Evolutionary conservation across 495 filamentous ascomycete species (phyloP).

Genomic region (Cudoniella acicularis): DNA sequence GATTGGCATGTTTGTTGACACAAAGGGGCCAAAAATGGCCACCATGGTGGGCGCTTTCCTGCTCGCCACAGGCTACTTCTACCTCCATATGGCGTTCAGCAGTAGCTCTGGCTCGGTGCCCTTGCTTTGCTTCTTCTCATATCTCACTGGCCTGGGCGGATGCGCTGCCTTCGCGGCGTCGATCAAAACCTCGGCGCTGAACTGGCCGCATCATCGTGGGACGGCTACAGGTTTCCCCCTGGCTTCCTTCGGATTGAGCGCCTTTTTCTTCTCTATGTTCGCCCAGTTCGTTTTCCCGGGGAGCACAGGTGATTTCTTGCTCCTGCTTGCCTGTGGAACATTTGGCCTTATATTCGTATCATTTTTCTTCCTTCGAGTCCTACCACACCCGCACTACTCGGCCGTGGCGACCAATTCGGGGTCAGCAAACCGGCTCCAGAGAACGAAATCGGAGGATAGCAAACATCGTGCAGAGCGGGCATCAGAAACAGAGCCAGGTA

Average conservation of each 20-base stretch:
- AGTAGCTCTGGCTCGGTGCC: constrained; percentile 61
- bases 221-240: constrained; percentile 93
- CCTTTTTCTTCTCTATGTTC: constrained; percentile 87
- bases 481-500: constrained; percentile 63
- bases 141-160: constrained; percentile 80
- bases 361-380: constrained; percentile 76
- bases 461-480: constrained; percentile 39
- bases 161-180: constrained; percentile 82
- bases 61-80: constrained; percentile 76
- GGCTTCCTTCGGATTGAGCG: constrained; percentile 89
- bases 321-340: constrained; percentile 78
- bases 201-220: constrained; percentile 88
- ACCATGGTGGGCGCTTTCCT: constrained; percentile 68
- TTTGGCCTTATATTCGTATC: constrained; percentile 66
- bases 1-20: constrained; percentile 81
- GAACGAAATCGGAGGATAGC: constrained; percentile 55
- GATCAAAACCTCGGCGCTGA: constrained; percentile 84
- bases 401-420: constrained; percentile 51
- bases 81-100: constrained; percentile 64
- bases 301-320: constrained; percentile 73
- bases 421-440: constrained; percentile 50
- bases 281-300: constrained; percentile 79
- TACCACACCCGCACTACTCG: constrained; percentile 64
- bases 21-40: constrained; percentile 72
- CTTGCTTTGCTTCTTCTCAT: constrained; percentile 75